These are phyloP conservation scores for Hansenula sp. DNA, from an alignment of 1,139 yeast species.

Conservation along the genomic window DNA sequence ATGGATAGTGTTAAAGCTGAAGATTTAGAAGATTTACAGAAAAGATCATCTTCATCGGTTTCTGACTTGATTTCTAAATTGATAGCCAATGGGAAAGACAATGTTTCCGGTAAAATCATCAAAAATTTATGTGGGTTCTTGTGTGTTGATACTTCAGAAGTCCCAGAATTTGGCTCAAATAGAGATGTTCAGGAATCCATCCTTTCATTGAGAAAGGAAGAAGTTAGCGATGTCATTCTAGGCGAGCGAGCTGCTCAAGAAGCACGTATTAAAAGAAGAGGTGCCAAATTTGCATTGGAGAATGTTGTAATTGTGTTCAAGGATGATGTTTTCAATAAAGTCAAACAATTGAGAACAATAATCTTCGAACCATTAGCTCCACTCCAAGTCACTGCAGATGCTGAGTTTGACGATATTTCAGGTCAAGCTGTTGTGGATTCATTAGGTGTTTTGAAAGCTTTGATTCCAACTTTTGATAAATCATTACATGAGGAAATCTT, in stretches of 20 bases:
- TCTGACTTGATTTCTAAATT: constrained; percentile 60
- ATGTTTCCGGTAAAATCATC: constrained; percentile 83
- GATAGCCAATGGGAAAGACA: constrained; percentile 50
- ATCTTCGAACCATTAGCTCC: constrained; percentile 63
- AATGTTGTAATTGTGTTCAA: constrained; percentile 49
- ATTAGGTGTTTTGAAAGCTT: constrained; percentile 74
- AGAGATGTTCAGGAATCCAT: constrained; percentile 52
- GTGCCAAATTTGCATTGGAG: constrained; percentile 73
- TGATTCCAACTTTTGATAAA: constrained; percentile 59
- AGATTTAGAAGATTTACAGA: constrained; percentile 61
- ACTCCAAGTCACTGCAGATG: constrained; percentile 29
- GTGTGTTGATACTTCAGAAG: constrained; percentile 94
- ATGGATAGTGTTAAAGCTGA: constrained; percentile 93
- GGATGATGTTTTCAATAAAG: constrained; percentile 47
- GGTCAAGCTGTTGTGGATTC: constrained; percentile 90
- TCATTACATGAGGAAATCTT: constrained; percentile 48
- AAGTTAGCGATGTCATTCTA: constrained; percentile 65
- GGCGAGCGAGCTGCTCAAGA: constrained; percentile 62
- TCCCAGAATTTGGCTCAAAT: constrained; percentile 84
- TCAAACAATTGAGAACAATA: constrained; percentile 66
- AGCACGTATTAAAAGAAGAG: constrained; percentile 79
- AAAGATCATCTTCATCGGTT: constrained; percentile 66
- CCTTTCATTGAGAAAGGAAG: constrained; percentile 78
- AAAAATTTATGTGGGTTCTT: constrained; percentile 89
- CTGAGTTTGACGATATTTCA: constrained; percentile 36